Base-by-base conservation (phyloP, 1,139 yeast genomes). In the Hansenula sp. region DNA sequence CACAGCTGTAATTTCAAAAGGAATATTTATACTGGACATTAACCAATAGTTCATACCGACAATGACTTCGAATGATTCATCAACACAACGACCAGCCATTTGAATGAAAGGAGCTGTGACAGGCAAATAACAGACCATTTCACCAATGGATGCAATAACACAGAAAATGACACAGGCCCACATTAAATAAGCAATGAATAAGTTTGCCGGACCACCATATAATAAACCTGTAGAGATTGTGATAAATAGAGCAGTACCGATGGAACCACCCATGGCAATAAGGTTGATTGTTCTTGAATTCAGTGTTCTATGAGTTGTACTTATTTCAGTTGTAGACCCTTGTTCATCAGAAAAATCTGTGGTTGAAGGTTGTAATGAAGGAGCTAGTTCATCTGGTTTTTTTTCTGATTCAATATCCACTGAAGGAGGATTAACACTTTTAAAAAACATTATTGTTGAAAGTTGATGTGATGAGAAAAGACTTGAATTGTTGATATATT, bases 1-100 rank as follows among this genome's bases (percentile, higher is more conserved):
- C 33, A 86, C 90, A 13, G 93, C 89, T 1, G 88, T 82, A 55
- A 87, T 76, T 63, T 87, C 96, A 55, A 85, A 84, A 2, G 91
- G 90, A 47, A 84, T 79, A 50, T 81, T 72, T 38, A 81, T 70
- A 39, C 88, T 79, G 57, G 84, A 81, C 68, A 85, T 72, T 40
- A 86, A 66, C 72, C 79, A 84, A 59, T 84, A 87, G 63, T 87
- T 86, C 74, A 87, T 80, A 5, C 89, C 86, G 18, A 84, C 79
- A 53, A 85, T 82, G 50, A 84, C 81, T 58, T 87, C 93, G 51
- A 81, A 72, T 0, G 93, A 82, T 44, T 81, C 83, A 62, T 79
- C 84, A 29, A 77, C 72, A 59, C 77, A 77, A 43, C 82, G 64
- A 32, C 80, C 81, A 15, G 79, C 76, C 53, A 75, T 59, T 37